Percentiles rank a stretch among this genome's conserved stretches.
Evolutionary conservation across 1,139 yeast species (phyloP).

Genomic region (Lodderomyces beijingensis): DNA sequence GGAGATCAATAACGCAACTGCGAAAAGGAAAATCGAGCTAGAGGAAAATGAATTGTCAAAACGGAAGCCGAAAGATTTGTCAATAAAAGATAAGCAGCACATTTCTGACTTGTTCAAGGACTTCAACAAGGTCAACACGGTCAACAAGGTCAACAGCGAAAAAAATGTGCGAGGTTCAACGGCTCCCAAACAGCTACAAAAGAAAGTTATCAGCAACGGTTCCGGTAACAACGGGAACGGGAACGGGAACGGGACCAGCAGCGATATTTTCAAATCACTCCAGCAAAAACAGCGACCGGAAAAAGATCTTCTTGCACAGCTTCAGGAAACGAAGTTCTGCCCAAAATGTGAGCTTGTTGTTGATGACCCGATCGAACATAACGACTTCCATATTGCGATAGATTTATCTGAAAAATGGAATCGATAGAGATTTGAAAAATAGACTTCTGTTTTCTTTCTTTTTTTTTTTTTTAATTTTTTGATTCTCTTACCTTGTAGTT

Average conservation of each 20-base stretch:
- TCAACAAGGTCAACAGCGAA: no score
- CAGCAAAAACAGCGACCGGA: conserved; percentile 10
- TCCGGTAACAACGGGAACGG: background rate
- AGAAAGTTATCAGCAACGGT: background rate
- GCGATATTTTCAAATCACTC: conserved; percentile 21
- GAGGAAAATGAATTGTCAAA: conserved; percentile 3
- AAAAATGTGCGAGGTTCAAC: no score
- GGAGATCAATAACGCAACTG: conserved; percentile 15
- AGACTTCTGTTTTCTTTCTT: no score
- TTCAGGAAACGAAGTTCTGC: conserved; percentile 21
- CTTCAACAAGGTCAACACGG: conserved; percentile 1
- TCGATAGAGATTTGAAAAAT: no score
- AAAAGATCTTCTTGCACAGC: conserved; percentile 13
- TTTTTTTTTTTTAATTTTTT: no score
- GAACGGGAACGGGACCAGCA: background rate
- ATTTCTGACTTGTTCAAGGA: conserved; percentile 14
- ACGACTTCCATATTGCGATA: conserved; percentile 38
- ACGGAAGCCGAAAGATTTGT: conserved; percentile 5
- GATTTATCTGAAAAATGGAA: conserved; percentile 31
- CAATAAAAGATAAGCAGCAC: conserved; percentile 13
- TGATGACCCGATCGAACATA: conserved; percentile 35
- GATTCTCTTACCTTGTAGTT: background rate
- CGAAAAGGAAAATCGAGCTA: conserved; percentile 4
- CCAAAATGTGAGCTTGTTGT: conserved; percentile 21
- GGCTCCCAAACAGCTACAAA: no score